phyloP scores from a whole-genome alignment of 768 basidiomycete species.

The Phaeotremella fagi region DNA sequence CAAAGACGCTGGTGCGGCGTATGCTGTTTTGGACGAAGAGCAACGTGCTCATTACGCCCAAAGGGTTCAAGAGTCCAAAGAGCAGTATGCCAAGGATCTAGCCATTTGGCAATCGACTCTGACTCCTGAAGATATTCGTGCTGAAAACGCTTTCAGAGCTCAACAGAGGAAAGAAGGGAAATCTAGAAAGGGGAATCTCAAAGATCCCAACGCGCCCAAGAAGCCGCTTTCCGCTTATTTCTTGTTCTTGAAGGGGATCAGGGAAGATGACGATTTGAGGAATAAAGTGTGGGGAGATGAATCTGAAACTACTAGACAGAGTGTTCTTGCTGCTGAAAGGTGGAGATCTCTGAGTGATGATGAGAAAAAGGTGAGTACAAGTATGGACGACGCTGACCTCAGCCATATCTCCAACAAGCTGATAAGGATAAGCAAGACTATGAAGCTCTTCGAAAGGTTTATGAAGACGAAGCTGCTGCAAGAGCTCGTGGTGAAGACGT shows the following conservation, averaged over 20 bases:
- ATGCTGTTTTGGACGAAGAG: constrained; percentile 67
- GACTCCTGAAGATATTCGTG: constrained; percentile 89
- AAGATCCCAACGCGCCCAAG: constrained; percentile 94
- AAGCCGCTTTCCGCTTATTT: constrained; percentile 92
- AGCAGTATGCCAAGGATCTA: constrained; percentile 74
- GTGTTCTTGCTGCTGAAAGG: constrained; percentile 82
- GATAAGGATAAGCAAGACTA: constrained; percentile 95
- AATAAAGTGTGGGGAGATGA: constrained; percentile 79
- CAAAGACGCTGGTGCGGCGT: constrained; percentile 88
- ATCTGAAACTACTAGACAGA: constrained; percentile 90
- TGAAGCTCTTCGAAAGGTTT: constrained; percentile 74
- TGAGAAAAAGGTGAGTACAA: constrained; percentile 77
- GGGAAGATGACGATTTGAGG: constrained; percentile 70
- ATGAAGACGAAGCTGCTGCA: constrained; percentile 61
- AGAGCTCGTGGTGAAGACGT: constrained; percentile 37
- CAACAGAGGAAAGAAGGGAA: constrained; percentile 91
- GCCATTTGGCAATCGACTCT: constrained; percentile 78
- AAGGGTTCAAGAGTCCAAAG: constrained; percentile 78
- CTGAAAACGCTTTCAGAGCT: constrained; percentile 84
- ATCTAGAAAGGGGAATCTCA: constrained; percentile 87
- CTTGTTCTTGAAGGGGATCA: constrained; percentile 86
- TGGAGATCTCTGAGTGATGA: constrained; percentile 92
- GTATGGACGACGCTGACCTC: constrained; percentile 9
- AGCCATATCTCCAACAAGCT: constrained; percentile 90
- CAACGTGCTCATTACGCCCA: constrained; percentile 83